These are phyloP conservation scores for Aspergillus pseudoviridinutans DNA, from an alignment of 2,329 filamentous ascomycete species.

Conservation along the genomic window DNA sequence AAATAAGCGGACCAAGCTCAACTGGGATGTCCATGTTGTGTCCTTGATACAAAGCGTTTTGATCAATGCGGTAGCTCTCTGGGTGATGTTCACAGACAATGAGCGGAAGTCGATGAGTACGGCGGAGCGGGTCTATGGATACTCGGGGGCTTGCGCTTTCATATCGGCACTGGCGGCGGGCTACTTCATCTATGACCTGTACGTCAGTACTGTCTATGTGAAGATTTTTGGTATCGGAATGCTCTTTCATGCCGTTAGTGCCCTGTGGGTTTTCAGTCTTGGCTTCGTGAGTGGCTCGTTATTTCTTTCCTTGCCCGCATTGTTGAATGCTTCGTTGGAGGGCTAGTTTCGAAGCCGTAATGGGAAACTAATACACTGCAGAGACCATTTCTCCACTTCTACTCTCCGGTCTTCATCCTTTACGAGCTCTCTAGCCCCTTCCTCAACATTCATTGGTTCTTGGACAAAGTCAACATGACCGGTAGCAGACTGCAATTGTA, in stretches of 20 bases:
- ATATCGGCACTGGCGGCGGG: slow-evolving; percentile 59
- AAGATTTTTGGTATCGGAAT: slow-evolving; percentile 59
- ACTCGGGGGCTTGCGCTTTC: slow-evolving; percentile 56
- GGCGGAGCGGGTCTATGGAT: slow-evolving; percentile 56
- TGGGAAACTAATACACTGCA: slow-evolving; percentile 24
- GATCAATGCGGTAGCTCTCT: slow-evolving; percentile 54
- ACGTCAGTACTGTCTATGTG: slow-evolving; percentile 53
- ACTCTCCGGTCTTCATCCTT: slow-evolving; percentile 61
- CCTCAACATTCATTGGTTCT: slow-evolving; percentile 68
- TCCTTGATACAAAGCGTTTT: slow-evolving; percentile 57
- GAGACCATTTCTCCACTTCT: slow-evolving; percentile 64
- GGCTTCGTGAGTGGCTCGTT: slow-evolving; percentile 55
- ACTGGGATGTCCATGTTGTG: slow-evolving; percentile 66
- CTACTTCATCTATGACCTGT: slow-evolving; percentile 63
- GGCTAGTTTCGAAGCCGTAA: background rate
- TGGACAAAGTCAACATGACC: slow-evolving; percentile 63
- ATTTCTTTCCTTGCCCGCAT: background rate
- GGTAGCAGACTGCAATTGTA: slow-evolving; percentile 59
- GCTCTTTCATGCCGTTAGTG: slow-evolving; percentile 59
- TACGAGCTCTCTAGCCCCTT: slow-evolving; percentile 65
- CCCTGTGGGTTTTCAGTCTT: slow-evolving; percentile 57
- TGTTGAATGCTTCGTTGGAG: background rate
- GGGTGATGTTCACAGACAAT: slow-evolving; percentile 54
- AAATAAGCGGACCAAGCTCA: slow-evolving; percentile 54
- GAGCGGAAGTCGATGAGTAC: slow-evolving; percentile 53